Conservation (phyloP, 176 grass and related monocot species). For the Tillandsia fasciculata region DNA sequence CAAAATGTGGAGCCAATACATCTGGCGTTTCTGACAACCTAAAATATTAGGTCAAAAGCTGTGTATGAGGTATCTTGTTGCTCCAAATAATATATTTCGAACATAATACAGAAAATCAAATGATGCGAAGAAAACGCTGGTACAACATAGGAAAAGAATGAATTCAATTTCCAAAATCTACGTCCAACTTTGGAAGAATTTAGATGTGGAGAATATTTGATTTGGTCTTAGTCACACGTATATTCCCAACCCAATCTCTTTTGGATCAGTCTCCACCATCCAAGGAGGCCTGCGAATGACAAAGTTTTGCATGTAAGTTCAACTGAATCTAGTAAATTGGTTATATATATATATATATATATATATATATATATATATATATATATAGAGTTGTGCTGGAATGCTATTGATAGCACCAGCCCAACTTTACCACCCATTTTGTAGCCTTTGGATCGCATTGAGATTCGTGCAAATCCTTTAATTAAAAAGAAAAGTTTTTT, state of each 20-base stretch:
- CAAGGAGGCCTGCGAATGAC: constrained; percentile 57
- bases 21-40: not conserved
- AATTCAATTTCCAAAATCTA: too few species aligned
- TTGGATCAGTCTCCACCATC: constrained; percentile 80
- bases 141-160: too few species aligned
- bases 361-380: too few species aligned
- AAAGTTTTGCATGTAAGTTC: not conserved
- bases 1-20: not conserved
- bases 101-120: not conserved
- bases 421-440: too few species aligned
- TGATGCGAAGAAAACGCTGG: not conserved
- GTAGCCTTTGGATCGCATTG: too few species aligned
- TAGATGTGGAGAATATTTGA: not conserved
- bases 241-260: constrained; percentile 74
- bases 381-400: too few species aligned
- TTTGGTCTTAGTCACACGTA: constrained; percentile 43
- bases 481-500: too few species aligned
- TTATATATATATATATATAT: too few species aligned
- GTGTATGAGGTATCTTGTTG: not conserved
- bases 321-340: too few species aligned
- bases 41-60: not conserved
- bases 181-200: not conserved
- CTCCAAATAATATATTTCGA: not conserved
- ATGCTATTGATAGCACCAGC: too few species aligned
- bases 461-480: too few species aligned